Evolutionary conservation across 164 flowering plant species (phyloP), one percentile per base, ranked within the genome.

Genomic region (Malania oleifera): DNA sequence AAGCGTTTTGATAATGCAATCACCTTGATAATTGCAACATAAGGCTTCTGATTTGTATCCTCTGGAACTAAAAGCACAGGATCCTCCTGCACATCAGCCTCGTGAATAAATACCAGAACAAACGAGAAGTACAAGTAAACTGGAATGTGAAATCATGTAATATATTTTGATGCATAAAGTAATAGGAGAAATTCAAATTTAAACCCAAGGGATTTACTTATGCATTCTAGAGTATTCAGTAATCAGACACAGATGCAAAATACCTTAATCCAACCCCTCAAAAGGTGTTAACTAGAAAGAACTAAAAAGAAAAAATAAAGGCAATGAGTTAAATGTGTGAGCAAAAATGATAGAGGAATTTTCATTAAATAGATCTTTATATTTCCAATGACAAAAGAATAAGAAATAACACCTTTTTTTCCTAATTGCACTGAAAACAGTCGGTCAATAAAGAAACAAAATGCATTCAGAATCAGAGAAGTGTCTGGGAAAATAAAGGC

Each of bases 1-100:
- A 45, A 20, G 5, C 44, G 62, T 22, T 7, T 22, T 5, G 44
- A 51, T 25, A 56, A 47, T 39, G 22, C 48, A 52, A 51, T 18
- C 58, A 86, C 98, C 98, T 92, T 90, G 22, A 93, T 87, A 44
- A 93, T 93, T 45, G 97, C 98, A 19, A 93, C 98, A 70, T 93
- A 90, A 31, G 98, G 98, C 68, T 93, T 93, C 61, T 83, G 90
- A 17, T 67, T 57, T 25, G 27, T 39, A 41, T 82, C 86, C 68
- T 86, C 97, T 0, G 98, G 96, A 58, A 76, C 77, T 46, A 87
- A 56, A 60, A 93, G 89, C 46, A 93, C 96, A 17, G 96, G 82
- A 68, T 84, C 95, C 74, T 93, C 98, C 98, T 93, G 73, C 73
- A 70, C 9, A 57, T 28, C 15, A 51, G 51, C 20, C 19, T 35